A percentile compares a stretch with the other conserved stretches of the same genome.
phyloP scores from a whole-genome alignment of 495 filamentous ascomycete species.

The Talaromyces liani region DNA sequence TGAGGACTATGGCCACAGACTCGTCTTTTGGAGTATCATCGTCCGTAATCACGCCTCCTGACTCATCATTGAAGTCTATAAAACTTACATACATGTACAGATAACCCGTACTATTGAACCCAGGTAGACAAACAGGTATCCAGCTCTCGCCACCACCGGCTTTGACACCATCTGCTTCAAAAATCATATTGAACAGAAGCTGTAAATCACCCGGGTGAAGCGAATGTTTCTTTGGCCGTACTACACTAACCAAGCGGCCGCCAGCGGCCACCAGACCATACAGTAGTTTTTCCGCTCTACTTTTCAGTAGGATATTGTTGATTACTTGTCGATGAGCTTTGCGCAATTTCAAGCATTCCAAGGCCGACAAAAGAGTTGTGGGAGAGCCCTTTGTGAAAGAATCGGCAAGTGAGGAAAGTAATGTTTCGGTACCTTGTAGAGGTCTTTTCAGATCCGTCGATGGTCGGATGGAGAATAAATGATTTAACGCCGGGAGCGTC shows the following conservation, averaged over 20 bases:
- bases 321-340: conserved; percentile 81
- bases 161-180: conserved; percentile 83
- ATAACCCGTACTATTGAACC: conserved; percentile 96
- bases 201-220: conserved; percentile 94
- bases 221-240: conserved; percentile 89
- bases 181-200: conserved; percentile 99
- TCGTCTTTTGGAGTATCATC: conserved; percentile 49
- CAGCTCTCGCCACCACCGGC: conserved; percentile 90
- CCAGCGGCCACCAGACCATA: conserved; percentile 94
- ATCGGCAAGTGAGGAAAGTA: conserved; percentile 87
- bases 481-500: conserved; percentile 80
- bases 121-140: conserved; percentile 93
- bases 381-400: conserved; percentile 91
- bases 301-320: conserved; percentile 77
- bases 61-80: conserved; percentile 41
- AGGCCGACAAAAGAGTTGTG: conserved; percentile 75
- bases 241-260: conserved; percentile 88
- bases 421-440: conserved; percentile 85
- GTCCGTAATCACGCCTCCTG: conserved; percentile 20
- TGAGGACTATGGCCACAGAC: conserved; percentile 84
- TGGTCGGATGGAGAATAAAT: conserved; percentile 82
- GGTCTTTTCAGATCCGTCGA: conserved; percentile 88
- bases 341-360: conserved; percentile 84
- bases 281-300: conserved; percentile 64
- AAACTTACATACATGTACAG: conserved; percentile 99